Evolutionary conservation across 1,139 yeast genomes (phyloP), one percentile per base, ranked within the genome.

Genomic region (Pichia cactophila): DNA sequence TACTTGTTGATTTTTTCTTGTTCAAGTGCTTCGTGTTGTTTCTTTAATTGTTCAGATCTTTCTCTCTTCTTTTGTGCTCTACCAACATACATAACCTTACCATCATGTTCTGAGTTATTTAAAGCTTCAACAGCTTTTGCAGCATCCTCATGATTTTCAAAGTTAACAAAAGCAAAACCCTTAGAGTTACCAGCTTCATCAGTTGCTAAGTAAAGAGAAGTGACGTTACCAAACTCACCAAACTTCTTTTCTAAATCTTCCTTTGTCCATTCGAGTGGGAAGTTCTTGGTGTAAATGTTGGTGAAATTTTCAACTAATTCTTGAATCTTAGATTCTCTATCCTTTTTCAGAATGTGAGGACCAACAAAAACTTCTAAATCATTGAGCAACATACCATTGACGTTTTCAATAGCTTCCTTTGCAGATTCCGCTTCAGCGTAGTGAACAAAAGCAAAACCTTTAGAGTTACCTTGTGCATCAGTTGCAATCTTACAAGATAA

Each of bases 51-150:
- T 75, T 89, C 96, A 69, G 85, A 74, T 77, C 99, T 90, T 80
- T 92, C 99, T 72, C 87, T 80, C 81, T 89, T 92, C 89, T 89
- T 92, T 78, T 92, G 98, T 61, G 99, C 99, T 74, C 98, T 89
- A 64, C 97, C 97, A 64, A 92, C 98, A 71, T 83, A 92, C 60
- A 92, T 75, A 72, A 78, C 81, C 75, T 86, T 89, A 65, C 92
- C 92, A 64, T 80, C 81, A 69, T 84, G 71, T 66, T 92, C 98
- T 61, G 73, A 75, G 69, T 86, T 96, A 73, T 94, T 87, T 70
- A 92, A 81, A 65, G 78, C 95, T 54, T 88, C 96, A 64, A 92
- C 95, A 55, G 97, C 96, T 73, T 81, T 80, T 61, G 77, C 80
- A 61, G 99, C 99, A 63, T 83, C 77, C 64, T 84, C 90, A 72